Evolutionary conservation across 1,139 yeast species (phyloP), one percentile per base, ranked within the genome.

Genomic region (Protomyces inouyei): DNA sequence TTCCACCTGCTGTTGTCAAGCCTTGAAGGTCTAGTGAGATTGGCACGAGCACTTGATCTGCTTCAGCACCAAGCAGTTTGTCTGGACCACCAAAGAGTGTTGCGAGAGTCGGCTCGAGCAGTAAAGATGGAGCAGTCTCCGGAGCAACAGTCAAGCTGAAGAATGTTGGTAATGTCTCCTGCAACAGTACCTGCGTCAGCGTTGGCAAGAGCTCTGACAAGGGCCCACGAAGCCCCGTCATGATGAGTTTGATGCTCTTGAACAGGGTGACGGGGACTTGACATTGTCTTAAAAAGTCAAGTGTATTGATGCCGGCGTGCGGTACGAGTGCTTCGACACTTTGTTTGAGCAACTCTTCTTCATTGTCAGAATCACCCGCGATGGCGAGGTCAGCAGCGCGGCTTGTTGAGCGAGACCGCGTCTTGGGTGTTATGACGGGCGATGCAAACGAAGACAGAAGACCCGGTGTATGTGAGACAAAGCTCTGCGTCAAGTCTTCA

Each of bases 71-170:
- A 6, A 40, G 56, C 21, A 59, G 36, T 3, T 51, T 40, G 14
- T 48, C 57, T 6, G 23, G 10, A 40, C 54, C 57, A 16, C 48
- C 48, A 18, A 59, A 59, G 5, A 18, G 18, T 23, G 37, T 18
- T 8, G 54, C 63, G 1, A 59, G 52, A 16, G 53, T 38, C 0
- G 43, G 45, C 32, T 55, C 54, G 12, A 59, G 16, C 2, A 59
- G 52, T 12, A 59, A 18, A 21, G 57, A 52, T 4, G 63, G 57
- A n/a, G 43, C 16, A 10, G 63, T 59, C 14, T 52, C 55, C 12
- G 63, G 63, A 3, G 63, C 63, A 10, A 52, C 32, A 16, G 63
- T 59, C 23, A 59, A 25, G 23, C 63, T 59, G 57, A 59, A 52
- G 38, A 59, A 59, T 12, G 8, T 40, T 0, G 63, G 63, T 23